Conservation (phyloP, 441 rosid species). For the Brassica balearica region DNA sequence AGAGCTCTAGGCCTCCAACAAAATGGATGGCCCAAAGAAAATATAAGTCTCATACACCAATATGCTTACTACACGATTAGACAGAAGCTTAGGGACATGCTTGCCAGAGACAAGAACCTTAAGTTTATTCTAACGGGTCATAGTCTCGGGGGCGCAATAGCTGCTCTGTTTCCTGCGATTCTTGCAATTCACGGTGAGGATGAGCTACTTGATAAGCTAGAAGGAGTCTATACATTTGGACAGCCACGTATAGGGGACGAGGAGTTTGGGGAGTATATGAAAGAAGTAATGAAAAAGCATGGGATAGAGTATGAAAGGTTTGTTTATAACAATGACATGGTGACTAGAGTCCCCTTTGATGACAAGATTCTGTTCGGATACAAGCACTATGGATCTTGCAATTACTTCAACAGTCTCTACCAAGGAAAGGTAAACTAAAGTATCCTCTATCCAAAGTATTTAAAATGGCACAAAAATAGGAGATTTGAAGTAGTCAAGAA, state of each 20-base stretch:
- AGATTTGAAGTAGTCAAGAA: not conserved
- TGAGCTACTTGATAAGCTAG: slow-evolving; percentile 3
- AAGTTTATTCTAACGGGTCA: slow-evolving; percentile 6
- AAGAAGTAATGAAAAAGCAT: slow-evolving; percentile 2
- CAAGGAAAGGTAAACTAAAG: slow-evolving; percentile 1
- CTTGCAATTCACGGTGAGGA: not conserved
- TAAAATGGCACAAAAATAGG: slow-evolving; percentile 6
- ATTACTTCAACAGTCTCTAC: not conserved
- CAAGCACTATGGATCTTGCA: slow-evolving; percentile 9
- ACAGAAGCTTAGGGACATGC: slow-evolving; percentile 45
- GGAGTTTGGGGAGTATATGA: slow-evolving; percentile 6
- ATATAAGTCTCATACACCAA: slow-evolving; percentile 25
- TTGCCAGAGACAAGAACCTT: slow-evolving; percentile 36
- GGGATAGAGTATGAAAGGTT: not conserved
- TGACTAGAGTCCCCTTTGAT: slow-evolving; percentile 3
- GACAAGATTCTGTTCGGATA: slow-evolving; percentile 3
- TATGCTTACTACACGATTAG: slow-evolving; percentile 61
- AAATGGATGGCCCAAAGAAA: slow-evolving; percentile 50
- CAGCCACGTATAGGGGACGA: slow-evolving; percentile 3
- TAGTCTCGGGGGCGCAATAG: slow-evolving; percentile 2
- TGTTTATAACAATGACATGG: slow-evolving; percentile 1
- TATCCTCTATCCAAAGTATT: not conserved
- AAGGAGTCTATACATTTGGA: slow-evolving; percentile 3
- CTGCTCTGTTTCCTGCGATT: slow-evolving; percentile 3
- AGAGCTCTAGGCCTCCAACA: slow-evolving; percentile 60